Evolutionary conservation across 371 early-diverging fungal genomes (phyloP), one percentile per base, ranked within the genome.

Genomic region (Mortierella sp.): DNA sequence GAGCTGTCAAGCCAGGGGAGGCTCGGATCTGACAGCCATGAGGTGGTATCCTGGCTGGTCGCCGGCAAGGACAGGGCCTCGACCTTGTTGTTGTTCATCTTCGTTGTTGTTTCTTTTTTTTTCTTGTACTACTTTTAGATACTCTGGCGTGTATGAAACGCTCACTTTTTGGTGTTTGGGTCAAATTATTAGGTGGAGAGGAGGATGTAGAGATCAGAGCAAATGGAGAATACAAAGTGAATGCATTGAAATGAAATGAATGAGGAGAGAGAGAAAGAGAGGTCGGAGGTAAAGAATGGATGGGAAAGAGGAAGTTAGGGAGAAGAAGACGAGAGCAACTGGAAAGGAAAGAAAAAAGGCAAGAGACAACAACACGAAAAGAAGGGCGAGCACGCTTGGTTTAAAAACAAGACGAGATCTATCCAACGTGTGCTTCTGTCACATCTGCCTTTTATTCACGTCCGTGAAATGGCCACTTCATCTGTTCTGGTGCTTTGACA

Each of bases 11-110:
- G n/a, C 63, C 71, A 71, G 10, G 58, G 49, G 27, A 65, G 56
- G 54, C 65, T 27, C 49, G 78, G 73, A 43, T 77, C 60, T 55
- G 77, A 58, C 7, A 72, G 41, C 78, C 78, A 75, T n/a, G 79
- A 74, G 27, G 55, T 12, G 11, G 58, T 54, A 18, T 74, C 56
- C 21, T 56, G 74, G 10, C 56, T 43, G 7, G 70, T 49, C 4
- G 51, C 8, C 14, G 74, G 29, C 51, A 72, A 46, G 12, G 81
- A 72, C 60, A 73, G 48, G 6, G 43, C 74, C 63, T 77, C 74
- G 48, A 71, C 24, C 10, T 41, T 73, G 56, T 56, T 72, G 38
- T 12, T 80, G 18, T 54, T 76, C 41, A 29, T 71, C 27, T 10
- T 21, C 29, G n/a, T 4, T 24, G 35, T 11, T 29, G 21, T 54